Percentiles rank a stretch among this genome's conserved stretches.
Evolutionary conservation across 148 eudicot species (phyloP).

Genomic region (Mesembryanthemum crystallinum): DNA sequence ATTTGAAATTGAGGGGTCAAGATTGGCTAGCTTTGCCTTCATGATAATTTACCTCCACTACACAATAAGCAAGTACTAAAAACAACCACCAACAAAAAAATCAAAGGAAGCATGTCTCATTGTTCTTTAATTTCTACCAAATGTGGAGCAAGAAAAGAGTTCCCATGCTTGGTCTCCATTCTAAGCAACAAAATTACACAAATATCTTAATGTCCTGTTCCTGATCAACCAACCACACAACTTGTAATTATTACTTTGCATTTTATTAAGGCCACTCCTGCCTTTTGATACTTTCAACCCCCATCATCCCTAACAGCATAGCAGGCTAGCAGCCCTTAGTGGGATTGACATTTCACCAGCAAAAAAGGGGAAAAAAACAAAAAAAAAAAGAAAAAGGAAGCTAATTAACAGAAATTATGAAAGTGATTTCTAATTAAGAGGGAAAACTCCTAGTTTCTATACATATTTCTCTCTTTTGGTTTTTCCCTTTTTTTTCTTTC

Average conservation of each 20-base stretch:
- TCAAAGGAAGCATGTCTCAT: not conserved
- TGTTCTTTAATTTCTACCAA: not conserved
- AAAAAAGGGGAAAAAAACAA: too few species aligned
- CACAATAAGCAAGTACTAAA: not conserved
- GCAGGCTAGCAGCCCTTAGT: too few species aligned
- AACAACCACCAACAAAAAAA: too few species aligned
- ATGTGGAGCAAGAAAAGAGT: not conserved
- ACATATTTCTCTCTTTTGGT: constrained; percentile 6
- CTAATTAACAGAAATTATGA: not conserved
- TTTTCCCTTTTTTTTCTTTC: too few species aligned
- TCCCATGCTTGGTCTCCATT: not conserved
- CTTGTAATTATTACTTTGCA: not conserved
- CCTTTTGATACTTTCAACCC: not conserved
- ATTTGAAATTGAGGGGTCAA: too few species aligned
- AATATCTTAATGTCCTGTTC: not conserved
- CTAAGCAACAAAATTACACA: not conserved
- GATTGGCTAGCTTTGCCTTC: too few species aligned
- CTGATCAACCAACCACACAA: constrained; percentile 9
- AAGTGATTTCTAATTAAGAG: not conserved
- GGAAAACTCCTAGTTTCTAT: constrained; percentile 13
- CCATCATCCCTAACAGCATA: not conserved
- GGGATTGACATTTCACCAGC: too few species aligned
- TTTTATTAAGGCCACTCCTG: not conserved
- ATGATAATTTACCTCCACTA: too few species aligned
- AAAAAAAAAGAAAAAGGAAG: too few species aligned